These are phyloP conservation scores for Claviceps cyperi DNA, from an alignment of 2,329 filamentous ascomycete species.

Conservation along the genomic window DNA sequence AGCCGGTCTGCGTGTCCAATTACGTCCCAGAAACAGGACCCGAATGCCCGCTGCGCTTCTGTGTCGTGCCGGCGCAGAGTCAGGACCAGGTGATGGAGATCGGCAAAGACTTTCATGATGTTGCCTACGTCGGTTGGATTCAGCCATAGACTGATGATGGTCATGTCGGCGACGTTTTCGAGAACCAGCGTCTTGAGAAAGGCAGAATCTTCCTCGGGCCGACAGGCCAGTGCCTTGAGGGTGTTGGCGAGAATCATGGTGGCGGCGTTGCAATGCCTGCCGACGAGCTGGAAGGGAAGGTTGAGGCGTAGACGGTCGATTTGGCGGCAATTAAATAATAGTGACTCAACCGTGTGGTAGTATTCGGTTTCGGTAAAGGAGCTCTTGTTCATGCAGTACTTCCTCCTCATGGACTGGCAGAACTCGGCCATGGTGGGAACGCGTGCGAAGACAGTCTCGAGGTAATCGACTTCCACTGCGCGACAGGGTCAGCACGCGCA, in stretches of 20 bases:
- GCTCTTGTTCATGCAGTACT: constrained; percentile 32
- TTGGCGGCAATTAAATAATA: constrained; percentile 30
- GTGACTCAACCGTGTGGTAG: constrained; percentile 22
- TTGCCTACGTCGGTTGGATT: constrained; percentile 37
- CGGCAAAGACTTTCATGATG: constrained; percentile 26
- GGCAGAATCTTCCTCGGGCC: constrained; percentile 29
- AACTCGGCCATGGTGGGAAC: constrained; percentile 32
- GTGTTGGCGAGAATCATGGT: constrained; percentile 39
- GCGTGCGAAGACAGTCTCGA: constrained; percentile 29
- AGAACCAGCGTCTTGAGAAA: constrained; percentile 31
- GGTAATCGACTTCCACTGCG: constrained; percentile 33
- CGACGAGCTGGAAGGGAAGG: constrained; percentile 36
- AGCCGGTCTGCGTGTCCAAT: constrained; percentile 30
- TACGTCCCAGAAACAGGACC: constrained; percentile 33
- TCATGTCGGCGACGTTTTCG: constrained; percentile 34
- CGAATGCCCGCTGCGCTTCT: constrained; percentile 24
- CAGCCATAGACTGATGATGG: constrained; percentile 32
- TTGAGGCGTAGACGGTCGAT: constrained; percentile 33
- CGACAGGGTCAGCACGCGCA: constrained; percentile 4
- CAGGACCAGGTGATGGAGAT: constrained; percentile 30
- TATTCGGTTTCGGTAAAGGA: constrained; percentile 38
- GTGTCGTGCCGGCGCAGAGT: constrained; percentile 31
- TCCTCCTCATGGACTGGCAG: constrained; percentile 26
- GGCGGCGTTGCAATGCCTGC: constrained; percentile 28
- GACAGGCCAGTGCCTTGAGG: constrained; percentile 30